Conservation (phyloP, 1,284 basidiomycete genomes). For the Leucoagaricus sp. region DNA sequence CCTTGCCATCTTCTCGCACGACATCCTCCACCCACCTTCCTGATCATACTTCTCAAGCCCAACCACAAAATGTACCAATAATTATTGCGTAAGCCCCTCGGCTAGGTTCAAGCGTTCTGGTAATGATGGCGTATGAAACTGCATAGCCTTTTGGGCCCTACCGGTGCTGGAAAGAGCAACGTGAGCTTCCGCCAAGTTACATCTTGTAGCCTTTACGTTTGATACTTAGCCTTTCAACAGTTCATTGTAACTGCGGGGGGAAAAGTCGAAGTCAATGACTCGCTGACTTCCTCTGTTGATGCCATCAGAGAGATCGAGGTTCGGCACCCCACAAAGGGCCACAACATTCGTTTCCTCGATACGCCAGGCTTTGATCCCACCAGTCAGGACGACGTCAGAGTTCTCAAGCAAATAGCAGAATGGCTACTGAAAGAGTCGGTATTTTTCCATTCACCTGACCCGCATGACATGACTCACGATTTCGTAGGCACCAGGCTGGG, state of each 20-base stretch:
- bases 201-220: background rate
- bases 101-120: too few relatives aligned
- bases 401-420: slow-evolving; percentile 18
- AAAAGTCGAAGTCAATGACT: slow-evolving; percentile 3
- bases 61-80: background rate
- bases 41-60: too few relatives aligned
- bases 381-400: slow-evolving; percentile 16
- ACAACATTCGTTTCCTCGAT: slow-evolving; percentile 21
- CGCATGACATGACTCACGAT: background rate
- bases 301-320: slow-evolving; percentile 16
- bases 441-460: background rate
- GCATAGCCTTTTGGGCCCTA: slow-evolving; percentile 14
- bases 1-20: too few relatives aligned
- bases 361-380: slow-evolving; percentile 27
- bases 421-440: slow-evolving; percentile 27
- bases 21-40: too few relatives aligned
- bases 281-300: slow-evolving; percentile 15
- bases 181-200: slow-evolving; percentile 4
- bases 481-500: slow-evolving; percentile 22
- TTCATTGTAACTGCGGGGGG: background rate
- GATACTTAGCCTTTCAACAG: background rate
- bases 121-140: background rate
- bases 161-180: slow-evolving; percentile 17
- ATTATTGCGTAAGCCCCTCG: background rate
- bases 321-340: slow-evolving; percentile 11